Percentiles rank a stretch among this genome's conserved stretches.
These are phyloP conservation scores for Boehmeria nivea DNA, from an alignment of 306 rosid species.

Conservation along the genomic window DNA sequence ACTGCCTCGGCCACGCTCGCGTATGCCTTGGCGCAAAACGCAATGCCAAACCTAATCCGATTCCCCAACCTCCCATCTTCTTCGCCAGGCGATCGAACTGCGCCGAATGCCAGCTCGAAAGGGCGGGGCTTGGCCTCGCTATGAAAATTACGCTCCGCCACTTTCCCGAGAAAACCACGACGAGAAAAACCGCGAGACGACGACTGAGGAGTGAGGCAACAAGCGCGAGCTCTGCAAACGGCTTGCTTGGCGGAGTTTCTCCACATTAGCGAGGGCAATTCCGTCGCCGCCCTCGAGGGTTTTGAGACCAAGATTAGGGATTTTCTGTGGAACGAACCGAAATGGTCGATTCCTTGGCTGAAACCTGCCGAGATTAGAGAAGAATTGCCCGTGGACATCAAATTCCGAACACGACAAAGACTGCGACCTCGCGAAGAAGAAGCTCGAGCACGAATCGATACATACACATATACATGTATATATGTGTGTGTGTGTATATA, in stretches of 20 bases:
- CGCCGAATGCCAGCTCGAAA: constrained; percentile 12
- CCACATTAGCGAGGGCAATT: constrained; percentile 35
- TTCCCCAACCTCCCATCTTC: constrained; percentile 17
- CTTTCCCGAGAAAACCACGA: constrained; percentile 24
- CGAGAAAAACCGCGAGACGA: constrained; percentile 5
- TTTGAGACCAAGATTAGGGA: neutral
- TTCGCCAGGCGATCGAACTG: constrained; percentile 15
- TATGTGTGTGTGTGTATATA: no score
- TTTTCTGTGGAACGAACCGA: neutral
- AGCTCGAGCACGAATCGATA: no score
- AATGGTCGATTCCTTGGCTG: constrained; percentile 6
- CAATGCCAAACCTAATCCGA: constrained; percentile 19
- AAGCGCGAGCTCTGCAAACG: constrained; percentile 23
- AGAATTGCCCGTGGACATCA: no score
- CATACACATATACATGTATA: no score
- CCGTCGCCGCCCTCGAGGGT: neutral
- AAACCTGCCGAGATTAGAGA: no score
- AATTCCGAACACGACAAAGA: no score
- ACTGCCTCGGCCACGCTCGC: constrained; percentile 56
- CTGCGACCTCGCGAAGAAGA: no score
- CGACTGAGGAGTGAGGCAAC: constrained; percentile 22
- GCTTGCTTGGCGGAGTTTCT: constrained; percentile 47
- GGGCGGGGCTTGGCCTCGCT: constrained; percentile 18
- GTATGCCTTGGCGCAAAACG: constrained; percentile 3
- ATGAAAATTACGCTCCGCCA: constrained; percentile 8